Evolutionary conservation across 1,139 yeast species (phyloP).

Genomic region (Lodderomyces beijingensis): DNA sequence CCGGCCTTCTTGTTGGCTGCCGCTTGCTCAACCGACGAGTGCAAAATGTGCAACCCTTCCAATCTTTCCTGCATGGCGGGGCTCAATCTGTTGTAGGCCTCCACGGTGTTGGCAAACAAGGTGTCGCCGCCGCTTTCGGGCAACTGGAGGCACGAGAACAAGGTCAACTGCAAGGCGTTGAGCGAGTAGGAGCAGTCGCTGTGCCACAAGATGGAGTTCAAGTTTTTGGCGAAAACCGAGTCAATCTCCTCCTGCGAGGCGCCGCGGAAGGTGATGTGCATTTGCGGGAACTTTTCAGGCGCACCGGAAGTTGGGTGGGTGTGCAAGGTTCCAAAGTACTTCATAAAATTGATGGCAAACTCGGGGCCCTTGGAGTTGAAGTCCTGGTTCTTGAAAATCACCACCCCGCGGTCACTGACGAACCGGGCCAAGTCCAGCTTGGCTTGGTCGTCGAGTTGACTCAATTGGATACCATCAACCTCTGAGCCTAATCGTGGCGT

Average conservation of each 20-base stretch:
- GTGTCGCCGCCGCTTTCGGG: conserved; percentile 42
- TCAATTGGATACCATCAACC: conserved; percentile 24
- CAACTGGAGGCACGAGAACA: conserved; percentile 34
- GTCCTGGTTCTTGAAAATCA: conserved; percentile 36
- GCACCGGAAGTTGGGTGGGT: conserved; percentile 40
- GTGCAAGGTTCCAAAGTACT: conserved; percentile 36
- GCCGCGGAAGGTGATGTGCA: conserved; percentile 30
- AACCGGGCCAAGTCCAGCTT: conserved; percentile 36
- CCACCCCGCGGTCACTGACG: conserved; percentile 41
- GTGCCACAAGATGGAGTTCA: conserved; percentile 36
- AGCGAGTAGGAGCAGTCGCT: conserved; percentile 38
- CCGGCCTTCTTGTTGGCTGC: conserved; percentile 17
- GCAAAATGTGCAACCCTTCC: conserved; percentile 22
- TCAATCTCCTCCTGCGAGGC: conserved; percentile 24
- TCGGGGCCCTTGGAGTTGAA: conserved; percentile 30
- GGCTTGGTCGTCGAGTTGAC: conserved; percentile 23
- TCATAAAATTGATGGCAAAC: conserved; percentile 27
- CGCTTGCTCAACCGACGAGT: conserved; percentile 24
- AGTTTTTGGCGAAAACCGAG: conserved; percentile 20
- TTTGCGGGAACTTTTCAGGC: conserved; percentile 33
- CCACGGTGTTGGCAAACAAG: conserved; percentile 31
- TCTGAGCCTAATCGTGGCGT: conserved; percentile 27
- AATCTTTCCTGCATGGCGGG: conserved; percentile 25
- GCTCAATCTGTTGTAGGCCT: conserved; percentile 26
- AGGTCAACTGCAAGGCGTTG: conserved; percentile 37